A percentile compares a stretch with the other conserved stretches of the same genome.
These are phyloP conservation scores for Persicaria tinctoria DNA, from an alignment of 148 eudicot genomes.

Conservation along the genomic window DNA sequence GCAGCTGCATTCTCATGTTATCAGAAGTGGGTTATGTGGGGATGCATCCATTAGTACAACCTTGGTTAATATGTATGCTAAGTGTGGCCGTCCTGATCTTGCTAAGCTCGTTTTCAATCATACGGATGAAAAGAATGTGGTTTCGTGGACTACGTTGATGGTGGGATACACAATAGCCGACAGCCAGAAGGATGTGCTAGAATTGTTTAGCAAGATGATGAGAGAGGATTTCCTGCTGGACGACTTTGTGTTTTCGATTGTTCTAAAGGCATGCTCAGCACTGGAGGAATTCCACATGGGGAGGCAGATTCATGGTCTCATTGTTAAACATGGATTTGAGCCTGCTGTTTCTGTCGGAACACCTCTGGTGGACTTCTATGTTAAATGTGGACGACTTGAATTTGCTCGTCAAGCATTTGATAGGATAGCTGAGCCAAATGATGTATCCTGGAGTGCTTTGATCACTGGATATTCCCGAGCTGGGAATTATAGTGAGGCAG, in stretches of 20 bases:
- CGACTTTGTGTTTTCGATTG: slow-evolving; percentile 31
- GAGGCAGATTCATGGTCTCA: slow-evolving; percentile 49
- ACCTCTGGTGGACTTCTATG: slow-evolving; percentile 56
- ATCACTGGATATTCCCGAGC: slow-evolving; percentile 28
- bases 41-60: slow-evolving; percentile 19
- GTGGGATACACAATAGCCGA: slow-evolving; percentile 24
- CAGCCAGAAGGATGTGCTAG: slow-evolving; percentile 14
- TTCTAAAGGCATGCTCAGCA: slow-evolving; percentile 54
- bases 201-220: slow-evolving; percentile 19
- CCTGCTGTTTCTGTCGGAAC: slow-evolving; percentile 38
- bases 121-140: slow-evolving; percentile 26
- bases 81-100: slow-evolving; percentile 24
- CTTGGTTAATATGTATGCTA: slow-evolving; percentile 28
- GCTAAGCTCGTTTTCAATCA: slow-evolving; percentile 19
- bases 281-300: slow-evolving; percentile 47
- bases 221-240: slow-evolving; percentile 21
- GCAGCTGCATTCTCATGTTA: slow-evolving; percentile 30
- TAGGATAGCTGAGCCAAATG: slow-evolving; percentile 31
- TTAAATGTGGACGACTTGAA: slow-evolving; percentile 55
- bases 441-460: slow-evolving; percentile 36
- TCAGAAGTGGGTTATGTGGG: slow-evolving; percentile 18
- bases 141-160: slow-evolving; percentile 28
- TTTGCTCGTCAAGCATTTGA: slow-evolving; percentile 40
- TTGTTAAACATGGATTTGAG: slow-evolving; percentile 31
- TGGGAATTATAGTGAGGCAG: slow-evolving; percentile 24